A percentile compares a stretch with the other conserved stretches of the same genome.
Conservation (phyloP, 805 yeast genomes). For the Starmerella asiatica region DNA sequence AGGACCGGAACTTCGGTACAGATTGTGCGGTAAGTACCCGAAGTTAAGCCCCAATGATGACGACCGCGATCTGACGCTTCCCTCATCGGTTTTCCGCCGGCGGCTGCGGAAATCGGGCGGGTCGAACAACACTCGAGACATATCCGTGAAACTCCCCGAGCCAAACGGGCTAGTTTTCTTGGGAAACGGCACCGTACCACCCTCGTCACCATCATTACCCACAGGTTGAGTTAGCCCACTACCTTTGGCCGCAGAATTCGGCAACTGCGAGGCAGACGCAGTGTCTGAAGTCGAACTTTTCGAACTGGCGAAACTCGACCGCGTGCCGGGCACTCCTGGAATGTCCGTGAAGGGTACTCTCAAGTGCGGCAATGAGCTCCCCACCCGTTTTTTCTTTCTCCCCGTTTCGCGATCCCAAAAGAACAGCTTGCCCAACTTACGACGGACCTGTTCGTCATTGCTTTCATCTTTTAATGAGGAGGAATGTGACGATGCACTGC, state of each 20-base stretch:
- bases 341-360: too few relatives aligned
- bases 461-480: background rate
- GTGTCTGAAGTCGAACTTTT: background rate
- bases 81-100: background rate
- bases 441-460: slow-evolving; percentile 3
- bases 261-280: background rate
- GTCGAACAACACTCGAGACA: background rate
- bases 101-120: background rate
- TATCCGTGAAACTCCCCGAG: background rate
- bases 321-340: background rate
- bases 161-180: background rate
- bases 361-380: too few relatives aligned
- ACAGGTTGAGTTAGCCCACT: too few relatives aligned
- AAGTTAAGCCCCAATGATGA: slow-evolving; percentile 1
- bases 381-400: background rate
- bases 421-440: slow-evolving; percentile 3
- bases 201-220: background rate
- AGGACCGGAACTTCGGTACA: background rate
- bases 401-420: slow-evolving; percentile 5
- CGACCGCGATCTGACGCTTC: background rate
- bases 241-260: background rate
- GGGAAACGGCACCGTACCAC: slow-evolving; percentile 5
- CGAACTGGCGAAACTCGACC: background rate
- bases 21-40: background rate
- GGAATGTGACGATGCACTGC: background rate